Conservation (phyloP, 768 basidiomycete species). For the Cytidiella melzeri region DNA sequence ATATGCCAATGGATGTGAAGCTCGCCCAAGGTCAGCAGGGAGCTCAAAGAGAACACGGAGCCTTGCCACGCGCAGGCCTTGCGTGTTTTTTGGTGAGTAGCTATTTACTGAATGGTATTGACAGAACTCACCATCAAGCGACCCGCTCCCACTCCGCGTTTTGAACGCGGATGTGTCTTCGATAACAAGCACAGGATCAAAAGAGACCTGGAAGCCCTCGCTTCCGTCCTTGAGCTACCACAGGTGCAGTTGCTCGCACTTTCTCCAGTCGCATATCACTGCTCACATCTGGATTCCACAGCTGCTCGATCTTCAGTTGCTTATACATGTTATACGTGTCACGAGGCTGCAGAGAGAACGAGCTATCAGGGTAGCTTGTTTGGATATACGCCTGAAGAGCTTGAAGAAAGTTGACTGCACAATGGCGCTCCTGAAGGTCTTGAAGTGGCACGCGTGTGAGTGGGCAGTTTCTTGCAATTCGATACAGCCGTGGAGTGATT, state of each 20-base stretch:
- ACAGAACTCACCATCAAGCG: slow-evolving; percentile 3
- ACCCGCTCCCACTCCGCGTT: too few species aligned
- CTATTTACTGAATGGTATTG: background rate
- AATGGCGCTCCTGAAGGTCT: background rate
- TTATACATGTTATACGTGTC: slow-evolving; percentile 2
- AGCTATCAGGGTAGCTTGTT: background rate
- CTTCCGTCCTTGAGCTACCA: background rate
- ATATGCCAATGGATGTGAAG: slow-evolving; percentile 4
- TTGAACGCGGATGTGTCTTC: background rate
- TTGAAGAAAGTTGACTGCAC: background rate
- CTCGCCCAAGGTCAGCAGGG: slow-evolving; percentile 1
- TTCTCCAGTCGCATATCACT: background rate
- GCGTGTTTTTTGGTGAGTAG: background rate
- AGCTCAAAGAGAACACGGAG: slow-evolving; percentile 8
- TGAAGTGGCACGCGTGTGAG: background rate
- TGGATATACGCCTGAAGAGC: background rate
- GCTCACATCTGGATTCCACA: background rate
- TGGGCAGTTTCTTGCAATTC: background rate
- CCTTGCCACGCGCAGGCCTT: slow-evolving; percentile 3
- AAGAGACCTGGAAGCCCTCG: background rate
- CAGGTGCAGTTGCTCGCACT: slow-evolving; percentile 1
- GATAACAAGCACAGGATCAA: slow-evolving; percentile 4
- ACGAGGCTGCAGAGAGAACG: background rate
- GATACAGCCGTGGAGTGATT: background rate
- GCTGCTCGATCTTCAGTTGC: slow-evolving; percentile 5